Evolutionary conservation across 306 rosid genomes (phyloP).

Genomic region (Lupinus albus): DNA sequence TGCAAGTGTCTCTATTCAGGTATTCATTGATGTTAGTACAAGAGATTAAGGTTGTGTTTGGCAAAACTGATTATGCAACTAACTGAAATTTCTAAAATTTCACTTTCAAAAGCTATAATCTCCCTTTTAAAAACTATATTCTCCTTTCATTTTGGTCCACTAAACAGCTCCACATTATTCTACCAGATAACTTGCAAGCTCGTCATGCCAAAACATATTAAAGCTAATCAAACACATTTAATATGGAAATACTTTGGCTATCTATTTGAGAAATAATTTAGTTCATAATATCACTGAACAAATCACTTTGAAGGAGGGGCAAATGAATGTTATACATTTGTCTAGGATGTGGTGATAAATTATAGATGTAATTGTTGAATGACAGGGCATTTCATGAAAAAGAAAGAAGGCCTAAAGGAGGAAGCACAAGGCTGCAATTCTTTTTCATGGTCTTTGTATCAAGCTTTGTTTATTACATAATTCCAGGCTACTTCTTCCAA

Average conservation of each 20-base stretch:
- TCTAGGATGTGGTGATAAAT: neutral
- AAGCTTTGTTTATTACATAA: conserved; percentile 73
- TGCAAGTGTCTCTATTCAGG: conserved; percentile 88
- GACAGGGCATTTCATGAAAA: conserved; percentile 85
- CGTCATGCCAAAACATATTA: too few species aligned
- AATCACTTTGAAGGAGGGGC: neutral
- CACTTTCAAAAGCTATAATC: too few species aligned
- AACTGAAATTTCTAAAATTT: too few species aligned
- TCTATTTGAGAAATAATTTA: neutral
- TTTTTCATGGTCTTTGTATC: conserved; percentile 57
- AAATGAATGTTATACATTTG: neutral
- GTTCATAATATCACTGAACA: neutral
- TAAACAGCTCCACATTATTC: too few species aligned
- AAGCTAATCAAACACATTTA: neutral
- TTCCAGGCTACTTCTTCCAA: conserved; percentile 80
- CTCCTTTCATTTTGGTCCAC: too few species aligned
- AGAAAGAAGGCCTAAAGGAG: conserved; percentile 74
- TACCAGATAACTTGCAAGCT: too few species aligned
- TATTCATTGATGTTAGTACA: conserved; percentile 1
- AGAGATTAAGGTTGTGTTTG: too few species aligned
- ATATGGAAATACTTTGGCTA: neutral
- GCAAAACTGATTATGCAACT: too few species aligned
- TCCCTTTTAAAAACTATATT: too few species aligned
- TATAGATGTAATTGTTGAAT: neutral
- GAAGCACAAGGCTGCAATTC: conserved; percentile 74